Evolutionary conservation across 805 yeast genomes (phyloP), one percentile per base, ranked within the genome.

Genomic region (Pichia exigua): DNA sequence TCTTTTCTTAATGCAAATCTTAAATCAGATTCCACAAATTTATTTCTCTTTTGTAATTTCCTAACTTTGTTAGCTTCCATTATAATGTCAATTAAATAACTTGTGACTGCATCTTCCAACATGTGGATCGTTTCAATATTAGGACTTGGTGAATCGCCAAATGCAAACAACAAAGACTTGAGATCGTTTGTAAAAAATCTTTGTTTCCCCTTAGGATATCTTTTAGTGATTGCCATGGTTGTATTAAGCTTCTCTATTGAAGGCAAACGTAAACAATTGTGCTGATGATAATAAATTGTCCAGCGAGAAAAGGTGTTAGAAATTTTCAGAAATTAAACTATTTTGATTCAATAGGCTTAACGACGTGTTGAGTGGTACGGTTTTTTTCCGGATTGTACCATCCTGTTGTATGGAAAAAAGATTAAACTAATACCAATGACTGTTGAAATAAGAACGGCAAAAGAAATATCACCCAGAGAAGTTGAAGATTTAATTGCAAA

Each of bases 81-180:
- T 20, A 68, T 68, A 12, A 84, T 72, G 59, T 81, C 85, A 3
- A 78, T 74, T 42, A 85, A 65, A 63, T 84, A 86, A 42, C 78
- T 79, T 12, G 83, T 77, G 11, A 85, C 73, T 7, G 84, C 72
- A 55, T 85, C 92, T 58, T 85, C 92, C 32, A 85, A 61, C 4
- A 79, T 77, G 35, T 81, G 80, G 1, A 82, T 79, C 0, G 87
- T 81, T 52, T 83, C 87, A 13, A 78, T 74, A 44, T 79, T 71
- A 1, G 92, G 92, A 44, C 80, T 74, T n/a, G 77, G 67, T 2
- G 78, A 83, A 60, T 85, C 92, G 1, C 92, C 92, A 63, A 76
- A 84, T 0, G 90, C 90, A 57, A 79, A 85, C 50, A 85, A 65
- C 46, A 85, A 64, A 0, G 85, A 74, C 56, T 78, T 76, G 32